phyloP scores from a whole-genome alignment of 768 basidiomycete species.

The Neoboletus brunneissimus region DNA sequence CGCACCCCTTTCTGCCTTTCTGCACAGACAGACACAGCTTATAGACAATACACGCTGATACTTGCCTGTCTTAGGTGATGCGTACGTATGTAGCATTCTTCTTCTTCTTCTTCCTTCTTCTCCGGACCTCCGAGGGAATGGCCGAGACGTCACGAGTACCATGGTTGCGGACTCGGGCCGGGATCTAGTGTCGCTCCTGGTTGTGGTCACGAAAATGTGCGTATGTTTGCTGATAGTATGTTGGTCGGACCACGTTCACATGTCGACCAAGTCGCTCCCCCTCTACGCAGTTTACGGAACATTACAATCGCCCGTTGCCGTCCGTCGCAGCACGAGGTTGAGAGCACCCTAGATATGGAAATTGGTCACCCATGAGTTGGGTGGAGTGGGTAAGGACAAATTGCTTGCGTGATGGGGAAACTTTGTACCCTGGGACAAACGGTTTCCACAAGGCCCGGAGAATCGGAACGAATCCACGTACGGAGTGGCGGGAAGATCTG shows the following conservation, averaged over 20 bases:
- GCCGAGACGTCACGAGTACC: neutral
- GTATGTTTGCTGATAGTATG: neutral
- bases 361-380: neutral
- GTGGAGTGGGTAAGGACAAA: slow-evolving; percentile 2
- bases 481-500: neutral
- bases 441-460: slow-evolving; percentile 11
- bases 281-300: neutral
- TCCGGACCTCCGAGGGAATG: slow-evolving; percentile 24
- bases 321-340: neutral
- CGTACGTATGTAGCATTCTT: slow-evolving; percentile 4
- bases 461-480: slow-evolving; percentile 8
- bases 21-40: slow-evolving; percentile 4
- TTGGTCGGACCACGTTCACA: neutral
- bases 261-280: neutral
- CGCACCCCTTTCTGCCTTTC: neutral
- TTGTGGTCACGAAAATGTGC: neutral
- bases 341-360: slow-evolving; percentile 6
- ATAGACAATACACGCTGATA: slow-evolving; percentile 1
- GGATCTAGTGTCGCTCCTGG: neutral
- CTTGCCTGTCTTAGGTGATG: neutral
- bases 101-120: slow-evolving; percentile 2
- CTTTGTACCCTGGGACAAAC: slow-evolving; percentile 4
- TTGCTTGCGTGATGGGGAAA: slow-evolving; percentile 1
- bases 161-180: neutral
- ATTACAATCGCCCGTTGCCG: neutral